These are phyloP conservation scores for Chaetomium olivaceum DNA, from an alignment of 2,329 filamentous ascomycete species.

Conservation along the genomic window DNA sequence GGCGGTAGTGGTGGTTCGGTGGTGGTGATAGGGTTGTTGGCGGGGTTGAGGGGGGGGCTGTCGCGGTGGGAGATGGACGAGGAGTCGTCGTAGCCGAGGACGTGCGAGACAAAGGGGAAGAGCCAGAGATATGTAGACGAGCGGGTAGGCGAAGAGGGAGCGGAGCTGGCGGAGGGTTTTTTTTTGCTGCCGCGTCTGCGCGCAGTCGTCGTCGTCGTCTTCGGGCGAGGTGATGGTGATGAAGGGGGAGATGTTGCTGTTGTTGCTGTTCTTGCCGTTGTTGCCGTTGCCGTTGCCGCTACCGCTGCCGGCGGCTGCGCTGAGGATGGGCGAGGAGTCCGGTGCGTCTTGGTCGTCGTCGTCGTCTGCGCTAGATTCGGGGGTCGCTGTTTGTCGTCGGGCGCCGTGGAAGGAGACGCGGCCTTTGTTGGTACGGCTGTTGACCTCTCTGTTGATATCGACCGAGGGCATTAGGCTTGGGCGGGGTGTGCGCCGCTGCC, in stretches of 20 bases:
- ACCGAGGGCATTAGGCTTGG: neutral
- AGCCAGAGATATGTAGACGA: conserved; percentile 74
- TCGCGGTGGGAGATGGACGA: no score
- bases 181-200: conserved; percentile 31
- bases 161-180: conserved; percentile 68
- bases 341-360: neutral
- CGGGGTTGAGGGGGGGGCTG: no score
- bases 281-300: no score
- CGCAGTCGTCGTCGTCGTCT: neutral
- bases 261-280: no score
- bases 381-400: neutral
- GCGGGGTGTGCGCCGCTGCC: conserved; percentile 14
- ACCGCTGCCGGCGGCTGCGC: neutral
- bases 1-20: no score
- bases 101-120: conserved; percentile 67
- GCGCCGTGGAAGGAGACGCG: neutral
- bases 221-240: neutral
- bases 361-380: neutral
- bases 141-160: conserved; percentile 73
- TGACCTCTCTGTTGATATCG: neutral
- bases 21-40: no score
- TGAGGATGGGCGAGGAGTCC: neutral
- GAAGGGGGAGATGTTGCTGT: neutral
- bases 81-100: conserved; percentile 54
- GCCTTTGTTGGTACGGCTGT: neutral